Conservation (phyloP, 176 grass and related monocot genomes). For the Avena sativa region DNA sequence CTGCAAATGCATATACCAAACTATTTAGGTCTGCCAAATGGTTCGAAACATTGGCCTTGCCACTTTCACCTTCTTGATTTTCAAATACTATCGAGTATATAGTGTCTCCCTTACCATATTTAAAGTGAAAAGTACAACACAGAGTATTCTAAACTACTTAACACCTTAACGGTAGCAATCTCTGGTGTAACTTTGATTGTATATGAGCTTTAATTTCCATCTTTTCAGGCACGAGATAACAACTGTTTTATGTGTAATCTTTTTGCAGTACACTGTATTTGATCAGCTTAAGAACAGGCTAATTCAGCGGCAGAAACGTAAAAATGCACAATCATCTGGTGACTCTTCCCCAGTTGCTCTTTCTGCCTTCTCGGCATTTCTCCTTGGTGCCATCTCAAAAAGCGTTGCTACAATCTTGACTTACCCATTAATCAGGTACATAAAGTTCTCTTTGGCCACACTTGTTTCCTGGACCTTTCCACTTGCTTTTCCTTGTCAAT, state of each 20-base stretch:
- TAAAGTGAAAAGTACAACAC: background rate
- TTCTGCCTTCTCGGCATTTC: constrained; percentile 85
- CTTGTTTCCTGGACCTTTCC: background rate
- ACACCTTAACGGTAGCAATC: background rate
- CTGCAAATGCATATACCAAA: background rate
- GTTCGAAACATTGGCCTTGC: background rate
- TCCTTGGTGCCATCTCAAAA: constrained; percentile 87
- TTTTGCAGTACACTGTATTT: constrained; percentile 89
- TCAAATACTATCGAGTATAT: background rate
- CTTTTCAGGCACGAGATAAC: background rate
- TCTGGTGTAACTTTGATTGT: background rate
- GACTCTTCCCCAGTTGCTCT: constrained; percentile 71
- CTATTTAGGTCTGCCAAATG: constrained; percentile 28
- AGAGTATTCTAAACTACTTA: background rate
- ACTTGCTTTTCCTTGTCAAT: constrained; percentile 32
- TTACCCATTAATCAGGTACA: constrained; percentile 91
- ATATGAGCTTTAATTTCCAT: background rate
- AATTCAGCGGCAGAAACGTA: constrained; percentile 53
- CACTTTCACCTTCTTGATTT: constrained; percentile 5
- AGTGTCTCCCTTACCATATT: constrained; percentile 1
- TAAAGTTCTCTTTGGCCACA: constrained; percentile 33
- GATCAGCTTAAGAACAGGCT: constrained; percentile 89
- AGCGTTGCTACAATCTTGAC: constrained; percentile 86
- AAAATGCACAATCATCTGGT: constrained; percentile 35
- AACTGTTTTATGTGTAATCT: constrained; percentile 14